Percentiles rank a stretch among this genome's conserved stretches.
phyloP scores from a whole-genome alignment of 495 filamentous ascomycete species.

The Hypoxylon cercidicola region DNA sequence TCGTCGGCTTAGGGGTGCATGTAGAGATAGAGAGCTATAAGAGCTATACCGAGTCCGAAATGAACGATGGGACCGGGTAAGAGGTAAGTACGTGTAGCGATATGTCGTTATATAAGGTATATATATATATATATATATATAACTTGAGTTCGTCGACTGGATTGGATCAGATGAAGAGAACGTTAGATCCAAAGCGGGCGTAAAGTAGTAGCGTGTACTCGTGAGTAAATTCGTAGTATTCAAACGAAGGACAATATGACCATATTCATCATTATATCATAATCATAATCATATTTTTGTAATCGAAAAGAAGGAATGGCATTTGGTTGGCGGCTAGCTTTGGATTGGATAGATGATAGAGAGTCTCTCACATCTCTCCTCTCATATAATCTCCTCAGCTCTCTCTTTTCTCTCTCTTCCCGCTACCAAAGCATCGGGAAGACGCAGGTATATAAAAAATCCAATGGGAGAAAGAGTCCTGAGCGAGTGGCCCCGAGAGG shows the following conservation, averaged over 20 bases:
- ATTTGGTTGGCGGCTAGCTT: conserved; percentile 9
- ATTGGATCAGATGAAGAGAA: conserved; percentile 26
- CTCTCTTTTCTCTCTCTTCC: too few relatives aligned
- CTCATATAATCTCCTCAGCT: conserved; percentile 29
- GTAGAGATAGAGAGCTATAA: conserved; percentile 8
- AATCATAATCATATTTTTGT: conserved; percentile 30
- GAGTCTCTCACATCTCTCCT: conserved; percentile 23
- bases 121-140: conserved; percentile 8
- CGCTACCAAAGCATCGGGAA: conserved; percentile 24
- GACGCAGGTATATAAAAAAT: conserved; percentile 32
- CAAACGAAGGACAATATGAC: conserved; percentile 36
- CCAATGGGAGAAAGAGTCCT: conserved; percentile 22
- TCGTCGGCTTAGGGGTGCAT: conserved; percentile 16
- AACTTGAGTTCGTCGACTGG: conserved; percentile 12
- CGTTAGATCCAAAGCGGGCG: conserved; percentile 26
- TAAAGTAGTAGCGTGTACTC: conserved; percentile 1
- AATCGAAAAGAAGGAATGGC: conserved; percentile 14
- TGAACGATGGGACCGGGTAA: conserved; percentile 17
- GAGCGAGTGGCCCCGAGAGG: conserved; percentile 25
- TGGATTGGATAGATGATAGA: conserved; percentile 12
- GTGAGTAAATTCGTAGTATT: conserved; percentile 10
- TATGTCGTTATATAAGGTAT: too few relatives aligned
- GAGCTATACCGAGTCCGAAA: conserved; percentile 23
- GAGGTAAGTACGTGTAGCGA: conserved; percentile 4
- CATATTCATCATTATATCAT: conserved; percentile 37